A percentile compares a stretch with the other conserved stretches of the same genome.
Conservation (phyloP, 805 yeast species). For the Hanseniaspora jakobsenii region DNA sequence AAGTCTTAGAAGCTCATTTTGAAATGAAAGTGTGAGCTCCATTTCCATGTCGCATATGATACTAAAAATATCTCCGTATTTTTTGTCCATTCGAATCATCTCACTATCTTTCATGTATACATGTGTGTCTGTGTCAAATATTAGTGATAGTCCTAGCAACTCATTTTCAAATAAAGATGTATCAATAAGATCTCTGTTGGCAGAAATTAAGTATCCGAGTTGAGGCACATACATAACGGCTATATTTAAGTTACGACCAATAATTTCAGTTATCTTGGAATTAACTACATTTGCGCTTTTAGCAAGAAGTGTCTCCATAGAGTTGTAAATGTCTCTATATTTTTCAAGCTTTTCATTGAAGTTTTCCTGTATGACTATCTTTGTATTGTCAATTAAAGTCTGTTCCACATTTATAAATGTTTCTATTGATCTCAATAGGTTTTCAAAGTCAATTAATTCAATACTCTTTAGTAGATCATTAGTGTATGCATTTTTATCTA, state of each 20-base stretch:
- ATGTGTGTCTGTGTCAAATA: constrained; percentile 31
- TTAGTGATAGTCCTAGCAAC: constrained; percentile 22
- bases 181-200: constrained; percentile 18
- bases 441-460: too few relatives aligned
- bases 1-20: constrained; percentile 19
- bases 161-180: constrained; percentile 2
- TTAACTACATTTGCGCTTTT: constrained; percentile 20
- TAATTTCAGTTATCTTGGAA: constrained; percentile 4
- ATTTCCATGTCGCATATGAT: constrained; percentile 33
- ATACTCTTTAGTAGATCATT: too few relatives aligned
- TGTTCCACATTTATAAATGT: too few relatives aligned
- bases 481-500: too few relatives aligned
- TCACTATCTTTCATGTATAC: constrained; percentile 29
- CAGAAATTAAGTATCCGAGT: constrained; percentile 32
- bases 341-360: too few relatives aligned
- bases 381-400: too few relatives aligned
- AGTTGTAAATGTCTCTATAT: too few relatives aligned
- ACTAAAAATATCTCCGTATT: constrained; percentile 35
- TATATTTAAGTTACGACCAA: constrained; percentile 18
- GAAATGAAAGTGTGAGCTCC: constrained; percentile 30
- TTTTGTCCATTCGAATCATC: constrained; percentile 28
- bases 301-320: constrained; percentile 28
- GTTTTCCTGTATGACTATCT: too few relatives aligned
- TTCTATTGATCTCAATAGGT: too few relatives aligned
- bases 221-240: constrained; percentile 37